Conservation (phyloP, 2,329 filamentous ascomycete species). For the Aureobasidium lini region DNA sequence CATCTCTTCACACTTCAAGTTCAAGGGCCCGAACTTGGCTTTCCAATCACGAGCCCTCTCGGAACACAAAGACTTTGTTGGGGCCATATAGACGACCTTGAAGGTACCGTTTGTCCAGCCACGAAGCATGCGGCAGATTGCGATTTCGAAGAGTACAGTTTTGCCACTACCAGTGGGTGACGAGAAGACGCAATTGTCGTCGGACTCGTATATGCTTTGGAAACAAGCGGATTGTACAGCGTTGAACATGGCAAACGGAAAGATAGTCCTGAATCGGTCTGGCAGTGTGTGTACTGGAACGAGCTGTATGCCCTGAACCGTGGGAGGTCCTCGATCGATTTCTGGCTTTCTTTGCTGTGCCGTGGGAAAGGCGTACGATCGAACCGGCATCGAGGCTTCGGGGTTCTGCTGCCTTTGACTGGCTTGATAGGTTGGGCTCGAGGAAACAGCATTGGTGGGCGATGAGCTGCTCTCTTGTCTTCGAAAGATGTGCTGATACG, state of each 20-base stretch:
- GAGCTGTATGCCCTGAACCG: constrained; percentile 53
- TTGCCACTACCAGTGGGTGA: constrained; percentile 83
- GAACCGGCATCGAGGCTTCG: neutral
- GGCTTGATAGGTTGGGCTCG: constrained; percentile 35
- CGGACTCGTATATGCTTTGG: constrained; percentile 53
- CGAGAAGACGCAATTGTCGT: constrained; percentile 71
- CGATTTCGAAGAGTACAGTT: constrained; percentile 72
- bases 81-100: constrained; percentile 80
- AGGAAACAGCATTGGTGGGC: constrained; percentile 16
- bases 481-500: neutral
- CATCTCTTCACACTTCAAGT: constrained; percentile 64
- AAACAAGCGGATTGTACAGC: constrained; percentile 79
- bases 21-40: constrained; percentile 61
- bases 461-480: constrained; percentile 1
- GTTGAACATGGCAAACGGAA: constrained; percentile 70
- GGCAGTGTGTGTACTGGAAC: constrained; percentile 55
- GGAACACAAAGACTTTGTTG: constrained; percentile 73
- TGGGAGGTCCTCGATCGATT: constrained; percentile 23
- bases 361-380: neutral
- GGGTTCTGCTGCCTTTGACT: constrained; percentile 24
- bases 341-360: neutral
- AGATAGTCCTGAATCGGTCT: constrained; percentile 61
- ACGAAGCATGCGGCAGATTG: constrained; percentile 64
- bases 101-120: constrained; percentile 52
- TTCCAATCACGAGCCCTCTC: constrained; percentile 73